These are phyloP conservation scores for Piromyces finnis DNA, from an alignment of 192 early-diverging fungal genomes.

Conservation along the genomic window DNA sequence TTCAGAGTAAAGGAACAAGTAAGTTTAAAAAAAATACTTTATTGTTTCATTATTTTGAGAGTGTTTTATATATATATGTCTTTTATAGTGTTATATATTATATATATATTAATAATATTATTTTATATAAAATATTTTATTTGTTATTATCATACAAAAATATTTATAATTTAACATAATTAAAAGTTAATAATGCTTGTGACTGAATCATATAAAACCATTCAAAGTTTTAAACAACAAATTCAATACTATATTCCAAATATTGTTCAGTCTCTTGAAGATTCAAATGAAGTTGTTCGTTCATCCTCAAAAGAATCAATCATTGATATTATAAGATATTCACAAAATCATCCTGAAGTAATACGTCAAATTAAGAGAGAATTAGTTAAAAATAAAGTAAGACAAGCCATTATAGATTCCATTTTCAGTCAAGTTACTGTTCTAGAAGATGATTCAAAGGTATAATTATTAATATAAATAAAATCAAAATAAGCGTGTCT, in stretches of 20 bases:
- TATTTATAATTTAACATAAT: no score
- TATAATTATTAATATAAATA: not conserved
- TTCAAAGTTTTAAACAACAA: not conserved
- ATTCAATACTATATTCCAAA: slow-evolving; percentile 1
- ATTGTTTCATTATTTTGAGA: no score
- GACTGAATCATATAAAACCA: not conserved
- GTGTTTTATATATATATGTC: no score
- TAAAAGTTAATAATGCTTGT: not conserved
- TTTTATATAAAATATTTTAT: no score
- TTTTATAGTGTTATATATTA: no score
- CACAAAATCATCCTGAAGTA: not conserved
- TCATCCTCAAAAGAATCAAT: not conserved
- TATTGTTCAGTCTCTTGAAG: slow-evolving; percentile 4
- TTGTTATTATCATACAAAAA: no score
- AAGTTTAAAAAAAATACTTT: not conserved
- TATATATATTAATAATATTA: no score
- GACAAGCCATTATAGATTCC: slow-evolving; percentile 7
- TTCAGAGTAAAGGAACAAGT: not conserved
- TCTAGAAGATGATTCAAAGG: not conserved
- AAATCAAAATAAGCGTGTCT: no score
- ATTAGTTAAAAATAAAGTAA: slow-evolving; percentile 5
- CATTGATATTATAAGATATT: not conserved
- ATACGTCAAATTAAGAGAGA: slow-evolving; percentile 2
- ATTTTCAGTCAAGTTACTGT: slow-evolving; percentile 1
- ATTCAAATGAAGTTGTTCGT: slow-evolving; percentile 5